Base-by-base conservation (phyloP, 2,329 filamentous ascomycete species). In the Paramyrothecium roridum region DNA sequence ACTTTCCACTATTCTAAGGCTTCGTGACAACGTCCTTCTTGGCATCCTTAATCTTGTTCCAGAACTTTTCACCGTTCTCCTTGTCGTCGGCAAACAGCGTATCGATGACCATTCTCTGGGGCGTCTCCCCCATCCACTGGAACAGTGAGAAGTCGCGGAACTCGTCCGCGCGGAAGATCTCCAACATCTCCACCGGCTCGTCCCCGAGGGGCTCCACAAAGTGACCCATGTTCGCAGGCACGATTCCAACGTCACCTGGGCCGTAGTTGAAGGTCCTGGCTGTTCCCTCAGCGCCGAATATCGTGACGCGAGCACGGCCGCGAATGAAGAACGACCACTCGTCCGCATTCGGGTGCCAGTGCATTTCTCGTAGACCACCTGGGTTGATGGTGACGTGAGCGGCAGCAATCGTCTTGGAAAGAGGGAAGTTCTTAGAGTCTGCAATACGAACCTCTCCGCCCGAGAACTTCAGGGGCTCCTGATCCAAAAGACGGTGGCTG, bases 141-240 rank as follows among this genome's bases (percentile, higher is more conserved):
- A 89, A 89, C 19, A 90, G 75, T 0, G 83, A 87, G 62, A 91
- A 89, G 66, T 91, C 87, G 59, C 85, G 77, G 67, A 91, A 92
- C 67, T 86, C 79, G 60, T 89, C 84, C 0, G 87, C 82, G 51
- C 85, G 79, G 73, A 93, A 89, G 17, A 93, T 85, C 71, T 93
- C 89, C 12, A 93, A 74, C 70, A 92, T 88, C 67, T 90, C 85
- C 2, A 93, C 72, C 19, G 88, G 83, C 68, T 91, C 88, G 50
- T 89, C 83, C n/a, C 88, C 86, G 45, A 90, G 83, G 63, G 92
- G 92, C 78, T 93, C 89, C 53, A 93, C 88, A 67, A 91, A 93
- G 67, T 93, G 89, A 3, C 87, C 89, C 80, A 89, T 90, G 67
- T 90, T 90, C 65, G 79, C 79, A 0, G 89, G 89, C 7, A 93